phyloP scores from a whole-genome alignment of 371 early-diverging fungal genomes.

The Apophysomyces elegans region DNA sequence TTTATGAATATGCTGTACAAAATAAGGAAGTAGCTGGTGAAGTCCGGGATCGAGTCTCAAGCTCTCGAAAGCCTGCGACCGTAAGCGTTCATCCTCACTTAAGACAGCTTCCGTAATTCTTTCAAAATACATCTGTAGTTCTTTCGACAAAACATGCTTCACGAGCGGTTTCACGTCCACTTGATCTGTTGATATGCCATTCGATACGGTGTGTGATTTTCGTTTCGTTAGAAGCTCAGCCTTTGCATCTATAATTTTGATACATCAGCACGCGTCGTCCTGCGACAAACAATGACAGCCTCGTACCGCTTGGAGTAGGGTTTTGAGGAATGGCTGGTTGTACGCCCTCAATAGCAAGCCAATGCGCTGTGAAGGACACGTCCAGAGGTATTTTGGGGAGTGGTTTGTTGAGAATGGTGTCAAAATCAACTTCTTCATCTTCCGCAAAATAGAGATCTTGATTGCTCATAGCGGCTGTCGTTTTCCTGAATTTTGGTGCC shows the following conservation, averaged over 20 bases:
- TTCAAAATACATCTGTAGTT: conserved; percentile 97
- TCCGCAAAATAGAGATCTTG: conserved; percentile 90
- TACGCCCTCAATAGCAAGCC: conserved; percentile 99
- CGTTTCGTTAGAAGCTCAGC: conserved; percentile 59
- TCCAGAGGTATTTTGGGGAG: conserved; percentile 95
- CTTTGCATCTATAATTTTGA: conserved; percentile 48
- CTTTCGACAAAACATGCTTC: conserved; percentile 94
- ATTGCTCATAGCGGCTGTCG: conserved; percentile 54
- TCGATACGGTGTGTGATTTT: conserved; percentile 44
- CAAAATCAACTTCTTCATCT: conserved; percentile 98
- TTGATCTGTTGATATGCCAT: conserved; percentile 48
- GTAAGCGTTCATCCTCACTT: conserved; percentile 73
- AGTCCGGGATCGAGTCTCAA: conserved; percentile 93
- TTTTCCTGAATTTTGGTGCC: conserved; percentile 74
- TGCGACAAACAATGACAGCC: background rate
- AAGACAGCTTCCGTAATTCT: conserved; percentile 90
- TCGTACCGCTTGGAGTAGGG: conserved; percentile 82
- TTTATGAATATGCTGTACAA: conserved; percentile 95
- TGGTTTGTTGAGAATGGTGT: conserved; percentile 86
- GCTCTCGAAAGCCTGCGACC: conserved; percentile 86
- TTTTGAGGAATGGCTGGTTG: conserved; percentile 99
- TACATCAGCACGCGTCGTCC: background rate
- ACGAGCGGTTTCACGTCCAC: conserved; percentile 84
- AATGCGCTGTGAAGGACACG: conserved; percentile 91
- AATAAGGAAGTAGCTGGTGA: conserved; percentile 98